A percentile compares a stretch with the other conserved stretches of the same genome.
Evolutionary conservation across 2,329 filamentous ascomycete genomes (phyloP).

Genomic region (Fusarium succisae): DNA sequence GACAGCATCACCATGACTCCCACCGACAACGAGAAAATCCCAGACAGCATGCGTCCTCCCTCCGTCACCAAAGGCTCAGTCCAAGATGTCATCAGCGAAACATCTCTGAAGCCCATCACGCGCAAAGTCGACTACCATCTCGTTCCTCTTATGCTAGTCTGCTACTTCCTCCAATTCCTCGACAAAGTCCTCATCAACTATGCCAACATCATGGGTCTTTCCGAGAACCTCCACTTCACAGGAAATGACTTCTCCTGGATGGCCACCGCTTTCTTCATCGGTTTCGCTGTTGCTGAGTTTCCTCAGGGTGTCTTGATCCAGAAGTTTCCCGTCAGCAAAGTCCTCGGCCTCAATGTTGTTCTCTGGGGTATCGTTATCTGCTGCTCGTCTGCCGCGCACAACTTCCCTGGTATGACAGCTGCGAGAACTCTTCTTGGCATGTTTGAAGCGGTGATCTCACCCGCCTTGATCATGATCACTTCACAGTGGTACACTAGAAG

Average conservation of each 20-base stretch:
- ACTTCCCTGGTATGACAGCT: slow-evolving; percentile 5
- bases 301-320: slow-evolving; percentile 3
- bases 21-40: not conserved
- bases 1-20: not conserved
- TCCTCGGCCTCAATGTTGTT: not conserved
- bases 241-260: slow-evolving; percentile 15
- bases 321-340: not conserved
- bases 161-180: slow-evolving; percentile 10
- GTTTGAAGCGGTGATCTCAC: slow-evolving; percentile 1
- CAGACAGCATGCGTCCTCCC: not conserved
- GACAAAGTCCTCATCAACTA: slow-evolving; percentile 14
- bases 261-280: slow-evolving; percentile 10
- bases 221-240: not conserved
- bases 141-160: slow-evolving; percentile 7
- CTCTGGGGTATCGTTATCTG: slow-evolving; percentile 9
- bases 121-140: slow-evolving; percentile 16
- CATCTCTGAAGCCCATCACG: not conserved
- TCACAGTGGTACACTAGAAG: slow-evolving; percentile 10
- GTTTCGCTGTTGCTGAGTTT: slow-evolving; percentile 1
- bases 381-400: not conserved
- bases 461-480: not conserved
- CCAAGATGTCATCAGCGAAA: not conserved
- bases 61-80: not conserved
- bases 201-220: slow-evolving; percentile 14
- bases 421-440: slow-evolving; percentile 13